Percentiles rank a stretch among this genome's conserved stretches.
phyloP scores from a whole-genome alignment of 805 yeast species.

The Yarrowia divulgata region DNA sequence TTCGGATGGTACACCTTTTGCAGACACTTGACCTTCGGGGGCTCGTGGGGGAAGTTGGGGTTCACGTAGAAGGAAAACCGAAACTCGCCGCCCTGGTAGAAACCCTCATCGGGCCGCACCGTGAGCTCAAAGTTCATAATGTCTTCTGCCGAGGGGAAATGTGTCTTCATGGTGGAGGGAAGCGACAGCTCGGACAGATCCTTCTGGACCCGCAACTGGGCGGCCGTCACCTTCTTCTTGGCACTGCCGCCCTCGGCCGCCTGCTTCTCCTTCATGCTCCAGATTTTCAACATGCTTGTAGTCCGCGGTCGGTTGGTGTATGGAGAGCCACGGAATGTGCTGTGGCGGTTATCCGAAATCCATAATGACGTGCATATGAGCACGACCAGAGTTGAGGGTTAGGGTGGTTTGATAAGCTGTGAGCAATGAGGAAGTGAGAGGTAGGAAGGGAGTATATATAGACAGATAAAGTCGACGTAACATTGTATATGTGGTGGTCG shows the following conservation, averaged over 20 bases:
- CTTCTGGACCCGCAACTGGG: constrained; percentile 77
- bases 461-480: too few species aligned
- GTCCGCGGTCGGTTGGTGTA: not conserved
- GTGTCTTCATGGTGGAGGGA: constrained; percentile 63
- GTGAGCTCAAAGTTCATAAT: constrained; percentile 66
- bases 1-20: constrained; percentile 90
- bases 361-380: not conserved
- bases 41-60: constrained; percentile 85
- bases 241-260: constrained; percentile 53
- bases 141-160: constrained; percentile 61
- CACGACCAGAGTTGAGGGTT: constrained; percentile 8
- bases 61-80: constrained; percentile 69
- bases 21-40: constrained; percentile 81
- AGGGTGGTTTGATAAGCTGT: constrained; percentile 1
- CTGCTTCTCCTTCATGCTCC: constrained; percentile 65
- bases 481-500: too few species aligned
- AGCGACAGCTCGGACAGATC: constrained; percentile 72
- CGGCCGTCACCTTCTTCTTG: constrained; percentile 58
- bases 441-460: not conserved
- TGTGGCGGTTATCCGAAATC: constrained; percentile 18
- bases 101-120: constrained; percentile 75
- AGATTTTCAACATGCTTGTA: constrained; percentile 58
- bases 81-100: constrained; percentile 73
- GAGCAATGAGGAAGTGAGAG: not conserved
- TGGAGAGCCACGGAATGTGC: not conserved